phyloP scores from a whole-genome alignment of 352 stramenopile genomes.

The Vaucheria bursata region DNA sequence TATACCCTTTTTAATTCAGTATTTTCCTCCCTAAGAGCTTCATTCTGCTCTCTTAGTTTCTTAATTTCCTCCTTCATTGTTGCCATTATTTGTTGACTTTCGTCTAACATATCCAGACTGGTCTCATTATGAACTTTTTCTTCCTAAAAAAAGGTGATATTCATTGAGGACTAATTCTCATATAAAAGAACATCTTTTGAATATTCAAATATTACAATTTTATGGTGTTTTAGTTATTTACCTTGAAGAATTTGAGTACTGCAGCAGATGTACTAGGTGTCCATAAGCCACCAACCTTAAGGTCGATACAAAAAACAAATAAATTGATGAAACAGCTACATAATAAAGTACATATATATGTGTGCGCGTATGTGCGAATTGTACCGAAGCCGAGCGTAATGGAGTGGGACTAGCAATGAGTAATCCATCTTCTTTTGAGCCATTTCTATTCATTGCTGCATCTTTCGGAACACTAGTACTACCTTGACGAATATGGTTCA shows the following conservation, averaged over 20 bases:
- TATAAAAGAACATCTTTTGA: slow-evolving; percentile 26
- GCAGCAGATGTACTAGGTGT: not conserved
- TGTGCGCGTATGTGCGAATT: too few relatives aligned
- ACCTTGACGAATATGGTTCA: too few relatives aligned
- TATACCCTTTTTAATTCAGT: slow-evolving; percentile 18
- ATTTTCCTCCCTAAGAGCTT: slow-evolving; percentile 32
- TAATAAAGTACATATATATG: too few relatives aligned
- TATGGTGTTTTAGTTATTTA: not conserved
- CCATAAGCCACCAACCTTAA: too few relatives aligned
- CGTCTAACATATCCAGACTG: slow-evolving; percentile 41
- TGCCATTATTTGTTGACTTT: slow-evolving; percentile 39
- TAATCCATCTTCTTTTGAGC: too few relatives aligned
- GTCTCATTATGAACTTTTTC: slow-evolving; percentile 14
- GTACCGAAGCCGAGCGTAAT: too few relatives aligned
- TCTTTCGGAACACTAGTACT: too few relatives aligned
- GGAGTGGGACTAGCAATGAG: too few relatives aligned
- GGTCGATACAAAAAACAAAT: too few relatives aligned
- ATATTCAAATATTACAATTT: slow-evolving; percentile 6
- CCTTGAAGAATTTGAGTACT: not conserved
- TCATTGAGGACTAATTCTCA: not conserved
- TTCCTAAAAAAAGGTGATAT: slow-evolving; percentile 4
- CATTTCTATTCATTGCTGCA: too few relatives aligned
- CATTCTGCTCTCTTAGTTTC: slow-evolving; percentile 44
- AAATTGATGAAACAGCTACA: too few relatives aligned
- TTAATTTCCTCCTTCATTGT: slow-evolving; percentile 34